A percentile compares a stretch with the other conserved stretches of the same genome.
Evolutionary conservation across 2,329 filamentous ascomycete genomes (phyloP).

Genomic region (Phoma herbarum): DNA sequence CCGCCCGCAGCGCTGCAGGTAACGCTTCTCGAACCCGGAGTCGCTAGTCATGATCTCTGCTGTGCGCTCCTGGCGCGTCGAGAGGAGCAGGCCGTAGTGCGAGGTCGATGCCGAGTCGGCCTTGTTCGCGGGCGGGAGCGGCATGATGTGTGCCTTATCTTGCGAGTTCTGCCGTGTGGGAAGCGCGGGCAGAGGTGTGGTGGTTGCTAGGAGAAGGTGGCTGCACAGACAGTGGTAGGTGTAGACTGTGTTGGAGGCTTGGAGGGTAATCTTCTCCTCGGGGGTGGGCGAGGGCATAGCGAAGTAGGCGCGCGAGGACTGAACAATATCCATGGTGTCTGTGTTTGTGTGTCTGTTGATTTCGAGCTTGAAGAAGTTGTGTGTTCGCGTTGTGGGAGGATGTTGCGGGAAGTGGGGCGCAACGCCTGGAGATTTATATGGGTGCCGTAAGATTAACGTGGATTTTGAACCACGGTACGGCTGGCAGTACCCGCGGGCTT

Average conservation of each 20-base stretch:
- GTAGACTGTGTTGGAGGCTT: constrained; percentile 53
- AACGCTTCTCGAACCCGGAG: constrained; percentile 74
- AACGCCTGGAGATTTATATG: constrained; percentile 22
- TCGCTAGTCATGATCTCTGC: constrained; percentile 63
- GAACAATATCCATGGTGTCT: constrained; percentile 41
- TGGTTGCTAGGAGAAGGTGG: constrained; percentile 69
- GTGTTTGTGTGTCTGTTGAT: constrained; percentile 18
- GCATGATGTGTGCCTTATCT: constrained; percentile 67
- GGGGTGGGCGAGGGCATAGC: constrained; percentile 44
- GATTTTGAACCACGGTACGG: constrained; percentile 8
- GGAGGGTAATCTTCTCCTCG: constrained; percentile 46
- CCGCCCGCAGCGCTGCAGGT: constrained; percentile 65
- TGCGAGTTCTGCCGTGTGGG: constrained; percentile 60
- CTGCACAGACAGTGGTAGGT: constrained; percentile 73
- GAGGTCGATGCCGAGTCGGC: constrained; percentile 21
- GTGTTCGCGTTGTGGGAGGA: constrained; percentile 22
- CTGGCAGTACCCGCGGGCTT: constrained; percentile 15
- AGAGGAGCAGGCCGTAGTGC: constrained; percentile 62
- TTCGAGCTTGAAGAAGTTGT: constrained; percentile 20
- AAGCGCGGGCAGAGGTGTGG: constrained; percentile 61
- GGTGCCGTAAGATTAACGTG: constrained; percentile 22
- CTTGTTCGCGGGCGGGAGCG: constrained; percentile 53
- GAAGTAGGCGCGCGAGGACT: constrained; percentile 45
- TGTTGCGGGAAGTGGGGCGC: constrained; percentile 22
- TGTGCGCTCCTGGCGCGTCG: constrained; percentile 58